Evolutionary conservation across 495 filamentous ascomycete species (phyloP), one percentile per base, ranked within the genome.

Genomic region (Venustampulla echinocandica): DNA sequence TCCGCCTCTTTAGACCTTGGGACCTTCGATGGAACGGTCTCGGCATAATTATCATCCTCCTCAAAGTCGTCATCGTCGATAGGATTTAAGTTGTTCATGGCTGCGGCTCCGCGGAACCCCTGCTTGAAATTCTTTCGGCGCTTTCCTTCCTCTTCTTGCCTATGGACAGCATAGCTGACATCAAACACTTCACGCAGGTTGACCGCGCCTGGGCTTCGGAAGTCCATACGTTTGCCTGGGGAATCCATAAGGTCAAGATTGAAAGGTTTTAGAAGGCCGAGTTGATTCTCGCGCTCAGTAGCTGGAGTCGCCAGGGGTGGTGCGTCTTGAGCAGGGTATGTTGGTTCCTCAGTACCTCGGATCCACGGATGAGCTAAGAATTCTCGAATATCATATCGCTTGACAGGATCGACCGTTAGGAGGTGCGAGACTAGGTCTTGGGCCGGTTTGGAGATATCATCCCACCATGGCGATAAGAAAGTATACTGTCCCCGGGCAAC

Each of bases 391-490:
- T 80, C 85, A 65, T 85, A 95, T 1, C 90, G 81, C 65, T 90
- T 86, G 37, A 90, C 84, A 2, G 90, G 90, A 60, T 96, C 88
- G 43, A 96, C 90, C 15, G 87, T 90, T 34, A 96, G 73, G 3
- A 98, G 79, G 62, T 97, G 92, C 0, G 86, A 87, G 39, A 98
- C 88, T 4, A 98, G 66, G 57, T 98, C 93, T 61, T 97, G 86
- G 1, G 92, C 92, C 0, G 86, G 80, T 64, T 95, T 90, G 52
- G 90, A 95, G 49, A 97, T 97, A 50, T 96, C 89, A 56, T 98
- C 92, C 92, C 92, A 98, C 92, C 92, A 98, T 0, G 92, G 92
- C 10, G 90, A 96, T 5, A 97, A 73, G 73, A 98, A 98, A 5
- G 93, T 96, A 61, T 92, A 98, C 68, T 97, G 89, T 10, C 93